These are phyloP conservation scores for Hyaloperonospora brassicae DNA, from an alignment of 352 stramenopile species.

Conservation along the genomic window DNA sequence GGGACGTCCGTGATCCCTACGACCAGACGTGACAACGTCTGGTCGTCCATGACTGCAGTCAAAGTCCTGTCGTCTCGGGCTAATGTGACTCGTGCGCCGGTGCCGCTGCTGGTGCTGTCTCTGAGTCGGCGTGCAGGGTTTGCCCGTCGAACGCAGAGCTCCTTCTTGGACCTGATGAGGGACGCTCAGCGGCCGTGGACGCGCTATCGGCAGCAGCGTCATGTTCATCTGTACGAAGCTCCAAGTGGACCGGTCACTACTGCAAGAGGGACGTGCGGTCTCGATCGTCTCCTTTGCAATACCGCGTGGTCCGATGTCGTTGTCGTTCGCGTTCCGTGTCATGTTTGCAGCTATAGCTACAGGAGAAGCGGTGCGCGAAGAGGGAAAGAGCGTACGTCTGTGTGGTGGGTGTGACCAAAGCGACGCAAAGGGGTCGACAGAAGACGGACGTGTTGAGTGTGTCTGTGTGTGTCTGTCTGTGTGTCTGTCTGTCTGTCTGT, in stretches of 20 bases:
- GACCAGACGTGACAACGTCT: conserved; percentile 6
- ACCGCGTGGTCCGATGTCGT: conserved; percentile 17
- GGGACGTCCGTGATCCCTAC: conserved; percentile 11
- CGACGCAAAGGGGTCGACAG: no score
- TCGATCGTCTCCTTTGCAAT: conserved; percentile 8
- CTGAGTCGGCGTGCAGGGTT: conserved; percentile 59
- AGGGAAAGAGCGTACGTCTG: no score
- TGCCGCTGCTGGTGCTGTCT: conserved; percentile 48
- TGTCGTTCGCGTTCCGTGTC: conserved; percentile 6
- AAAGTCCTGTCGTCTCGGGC: conserved; percentile 45
- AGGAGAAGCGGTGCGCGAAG: no score
- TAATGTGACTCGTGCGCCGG: conserved; percentile 53
- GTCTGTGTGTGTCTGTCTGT: no score
- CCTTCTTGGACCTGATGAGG: conserved; percentile 38
- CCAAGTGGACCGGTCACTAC: conserved; percentile 36
- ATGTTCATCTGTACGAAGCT: conserved; percentile 86
- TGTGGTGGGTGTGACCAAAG: neutral
- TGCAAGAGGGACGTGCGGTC: conserved; percentile 5
- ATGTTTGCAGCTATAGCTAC: conserved; percentile 5
- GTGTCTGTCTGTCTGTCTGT: no score
- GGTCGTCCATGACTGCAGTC: conserved; percentile 16
- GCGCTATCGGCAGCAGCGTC: conserved; percentile 66
- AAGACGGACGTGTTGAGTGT: no score
- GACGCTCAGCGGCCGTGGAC: conserved; percentile 49
- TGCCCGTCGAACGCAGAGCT: conserved; percentile 23